A percentile compares a stretch with the other conserved stretches of the same genome.
Evolutionary conservation across 2,329 filamentous ascomycete species (phyloP).

Genomic region (Aaosphaeria pasadenensis): DNA sequence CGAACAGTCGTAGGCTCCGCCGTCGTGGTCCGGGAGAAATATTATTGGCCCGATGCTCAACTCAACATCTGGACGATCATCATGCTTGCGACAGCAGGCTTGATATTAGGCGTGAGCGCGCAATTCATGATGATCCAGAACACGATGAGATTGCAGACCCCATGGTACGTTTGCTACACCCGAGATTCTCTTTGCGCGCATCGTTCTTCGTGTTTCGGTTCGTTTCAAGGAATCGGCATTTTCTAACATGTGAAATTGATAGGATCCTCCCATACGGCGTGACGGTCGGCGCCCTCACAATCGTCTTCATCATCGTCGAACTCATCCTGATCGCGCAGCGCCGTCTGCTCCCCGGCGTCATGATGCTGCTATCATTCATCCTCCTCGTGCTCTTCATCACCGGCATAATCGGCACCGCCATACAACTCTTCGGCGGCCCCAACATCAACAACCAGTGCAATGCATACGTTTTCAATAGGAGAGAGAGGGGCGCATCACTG

Average conservation of each 20-base stretch:
- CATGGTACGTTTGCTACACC: constrained; percentile 48
- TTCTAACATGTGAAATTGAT: constrained; percentile 1
- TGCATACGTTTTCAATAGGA: constrained; percentile 51
- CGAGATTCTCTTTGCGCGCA: not conserved
- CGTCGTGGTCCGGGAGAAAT: constrained; percentile 49
- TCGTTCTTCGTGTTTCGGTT: no score
- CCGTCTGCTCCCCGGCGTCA: constrained; percentile 56
- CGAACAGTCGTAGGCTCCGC: constrained; percentile 37
- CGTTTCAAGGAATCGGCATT: not conserved
- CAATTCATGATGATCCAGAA: constrained; percentile 59
- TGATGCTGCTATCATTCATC: constrained; percentile 60
- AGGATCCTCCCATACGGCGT: constrained; percentile 67
- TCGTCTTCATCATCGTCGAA: constrained; percentile 59
- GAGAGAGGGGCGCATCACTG: constrained; percentile 46
- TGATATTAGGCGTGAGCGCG: constrained; percentile 59
- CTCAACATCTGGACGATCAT: constrained; percentile 64
- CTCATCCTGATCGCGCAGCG: constrained; percentile 55
- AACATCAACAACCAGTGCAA: constrained; percentile 60
- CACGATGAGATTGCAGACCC: constrained; percentile 53
- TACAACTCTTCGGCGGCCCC: constrained; percentile 58
- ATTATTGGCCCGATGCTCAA: constrained; percentile 64
- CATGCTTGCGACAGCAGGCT: constrained; percentile 57
- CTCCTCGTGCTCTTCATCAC: constrained; percentile 61
- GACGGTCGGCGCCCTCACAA: constrained; percentile 53
- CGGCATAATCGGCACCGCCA: constrained; percentile 60